Percentiles rank a stretch among this genome's conserved stretches.
These are phyloP conservation scores for Phytophthora agathidicida DNA, from an alignment of 352 stramenopile species.

Conservation along the genomic window DNA sequence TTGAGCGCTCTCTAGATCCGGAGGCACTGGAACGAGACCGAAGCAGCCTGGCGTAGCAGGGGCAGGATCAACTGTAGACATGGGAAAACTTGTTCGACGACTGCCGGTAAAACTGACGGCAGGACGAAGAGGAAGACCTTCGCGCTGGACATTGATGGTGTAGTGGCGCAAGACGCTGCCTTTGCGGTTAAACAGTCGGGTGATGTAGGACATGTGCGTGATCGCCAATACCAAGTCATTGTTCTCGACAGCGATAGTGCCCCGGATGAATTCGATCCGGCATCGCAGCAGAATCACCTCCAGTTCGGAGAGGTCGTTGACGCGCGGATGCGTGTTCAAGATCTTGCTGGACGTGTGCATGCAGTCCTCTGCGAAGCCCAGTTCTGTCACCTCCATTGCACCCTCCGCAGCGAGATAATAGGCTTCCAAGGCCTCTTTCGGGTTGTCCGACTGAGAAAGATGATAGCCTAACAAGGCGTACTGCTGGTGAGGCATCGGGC, in stretches of 20 bases:
- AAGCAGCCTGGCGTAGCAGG: conserved; percentile 16
- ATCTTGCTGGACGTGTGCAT: conserved; percentile 80
- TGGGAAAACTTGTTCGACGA: conserved; percentile 32
- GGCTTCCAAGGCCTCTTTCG: conserved; percentile 58
- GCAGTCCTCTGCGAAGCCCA: conserved; percentile 74
- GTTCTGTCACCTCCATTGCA: conserved; percentile 58
- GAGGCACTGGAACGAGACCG: conserved; percentile 1
- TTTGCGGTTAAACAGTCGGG: conserved; percentile 68
- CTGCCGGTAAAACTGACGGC: conserved; percentile 22
- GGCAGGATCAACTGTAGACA: conserved; percentile 13
- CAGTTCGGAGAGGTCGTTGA: conserved; percentile 56
- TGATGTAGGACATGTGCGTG: conserved; percentile 69
- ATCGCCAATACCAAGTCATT: conserved; percentile 70
- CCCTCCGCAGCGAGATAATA: conserved; percentile 68
- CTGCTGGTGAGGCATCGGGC: conserved; percentile 52
- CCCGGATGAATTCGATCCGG: conserved; percentile 79
- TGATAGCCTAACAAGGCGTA: conserved; percentile 74
- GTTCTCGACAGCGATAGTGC: conserved; percentile 72
- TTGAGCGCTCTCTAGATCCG: conserved; percentile 10
- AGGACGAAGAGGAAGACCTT: conserved; percentile 33
- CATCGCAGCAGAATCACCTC: conserved; percentile 65
- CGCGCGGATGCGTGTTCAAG: conserved; percentile 48
- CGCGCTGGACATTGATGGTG: conserved; percentile 47
- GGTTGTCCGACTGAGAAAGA: conserved; percentile 57
- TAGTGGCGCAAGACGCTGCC: conserved; percentile 61